These are phyloP conservation scores for Spergularia bocconei DNA, from an alignment of 148 eudicot species.

Conservation along the genomic window DNA sequence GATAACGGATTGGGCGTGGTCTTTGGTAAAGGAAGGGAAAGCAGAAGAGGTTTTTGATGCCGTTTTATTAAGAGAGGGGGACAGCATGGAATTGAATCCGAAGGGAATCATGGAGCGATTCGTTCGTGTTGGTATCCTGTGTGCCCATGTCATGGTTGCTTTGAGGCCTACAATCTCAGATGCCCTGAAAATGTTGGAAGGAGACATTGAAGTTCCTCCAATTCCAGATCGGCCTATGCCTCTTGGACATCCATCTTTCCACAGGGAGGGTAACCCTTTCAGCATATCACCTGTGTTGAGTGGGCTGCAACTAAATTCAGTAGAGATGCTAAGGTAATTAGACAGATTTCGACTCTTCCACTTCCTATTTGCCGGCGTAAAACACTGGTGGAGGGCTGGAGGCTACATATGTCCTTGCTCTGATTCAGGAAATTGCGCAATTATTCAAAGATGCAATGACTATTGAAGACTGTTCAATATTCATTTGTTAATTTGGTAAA, in stretches of 20 bases:
- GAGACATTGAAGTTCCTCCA: constrained; percentile 74
- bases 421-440: background rate
- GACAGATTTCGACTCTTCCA: constrained; percentile 16
- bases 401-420: too few relatives aligned
- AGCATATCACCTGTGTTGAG: constrained; percentile 52
- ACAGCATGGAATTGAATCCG: constrained; percentile 35
- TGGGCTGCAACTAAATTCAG: constrained; percentile 39
- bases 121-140: constrained; percentile 69
- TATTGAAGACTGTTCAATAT: constrained; percentile 5
- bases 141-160: constrained; percentile 95
- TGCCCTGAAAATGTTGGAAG: constrained; percentile 84
- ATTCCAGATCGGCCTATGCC: constrained; percentile 78
- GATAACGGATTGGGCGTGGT: constrained; percentile 87
- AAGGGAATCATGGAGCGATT: constrained; percentile 76
- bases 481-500: constrained; percentile 17
- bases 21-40: constrained; percentile 54
- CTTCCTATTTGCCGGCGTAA: background rate
- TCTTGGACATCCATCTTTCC: constrained; percentile 57
- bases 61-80: constrained; percentile 38
- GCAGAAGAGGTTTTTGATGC: constrained; percentile 55
- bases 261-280: constrained; percentile 36
- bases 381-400: background rate
- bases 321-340: constrained; percentile 78
- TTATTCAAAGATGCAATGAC: constrained; percentile 4
- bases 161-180: constrained; percentile 75